Evolutionary conservation across 2,329 filamentous ascomycete genomes (phyloP), one percentile per base, ranked within the genome.

Genomic region (Rhynchosporium secalis): DNA sequence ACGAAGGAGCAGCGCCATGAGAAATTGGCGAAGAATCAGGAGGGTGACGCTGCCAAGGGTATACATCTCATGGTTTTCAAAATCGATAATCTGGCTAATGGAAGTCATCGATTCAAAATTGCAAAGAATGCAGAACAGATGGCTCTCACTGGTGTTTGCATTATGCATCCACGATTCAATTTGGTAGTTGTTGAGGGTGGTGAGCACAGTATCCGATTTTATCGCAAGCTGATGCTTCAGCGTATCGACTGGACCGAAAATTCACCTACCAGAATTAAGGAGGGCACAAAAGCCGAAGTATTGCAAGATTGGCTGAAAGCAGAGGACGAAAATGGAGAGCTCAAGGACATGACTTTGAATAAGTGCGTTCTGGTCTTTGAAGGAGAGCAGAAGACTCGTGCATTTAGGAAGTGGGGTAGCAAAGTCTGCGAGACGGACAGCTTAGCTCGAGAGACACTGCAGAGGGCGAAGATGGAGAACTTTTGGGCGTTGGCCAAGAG

Each of bases 221-320:
- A 94, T 80, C 92, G 90, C 75, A 97, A 96, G 75, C 82, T 99
- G 36, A 93, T 99, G 91, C 81, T 96, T 48, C 88, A 94, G 69
- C 92, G 95, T 54, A 92, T 98, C 72, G 89, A 96, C 75, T 99
- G 96, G 95, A 90, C 89, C 2, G 93, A 98, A 74, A 96, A 96
- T 70, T 83, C 86, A 0, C 86, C 87, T 2, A 88, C 92, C 0
- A 81, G 82, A 45, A 78, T 86, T 47, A 82, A 81, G 56, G 81
- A 86, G 63, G 82, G 81, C 43, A 87, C 86, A 62, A 87, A 87
- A 62, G 80, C 83, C 61, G 85, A 84, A 62, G 83, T 84, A 1
- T 81, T 87, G 52, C 86, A 86, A 20, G 81, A 87, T 49, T 97
- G 92, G 92, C 80, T 97, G 54, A 84, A 88, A 64, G 86, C 91